Evolutionary conservation across 2,329 filamentous ascomycete species (phyloP).

Genomic region (Sphaerulina musiva): DNA sequence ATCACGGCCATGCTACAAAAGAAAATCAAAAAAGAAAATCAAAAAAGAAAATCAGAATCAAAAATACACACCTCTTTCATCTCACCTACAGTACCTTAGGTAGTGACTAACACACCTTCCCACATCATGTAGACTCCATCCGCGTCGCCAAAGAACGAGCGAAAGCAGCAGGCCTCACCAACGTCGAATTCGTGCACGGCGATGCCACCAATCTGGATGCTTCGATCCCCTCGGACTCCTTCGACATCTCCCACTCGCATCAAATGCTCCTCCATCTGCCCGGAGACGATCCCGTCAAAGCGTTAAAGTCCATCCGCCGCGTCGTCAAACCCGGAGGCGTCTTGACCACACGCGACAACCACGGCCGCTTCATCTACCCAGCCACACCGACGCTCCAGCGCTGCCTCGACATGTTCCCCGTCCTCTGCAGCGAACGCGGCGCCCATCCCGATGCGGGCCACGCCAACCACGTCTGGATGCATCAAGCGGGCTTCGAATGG

Average conservation of each 20-base stretch:
- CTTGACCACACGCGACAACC: constrained; percentile 41
- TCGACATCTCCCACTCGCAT: constrained; percentile 54
- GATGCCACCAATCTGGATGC: constrained; percentile 4
- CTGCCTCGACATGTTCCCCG: constrained; percentile 10
- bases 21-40: too few relatives aligned
- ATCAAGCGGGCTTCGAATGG: constrained; percentile 21
- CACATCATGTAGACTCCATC: constrained; percentile 5
- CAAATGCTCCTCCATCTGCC: constrained; percentile 52
- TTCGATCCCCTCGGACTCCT: constrained; percentile 26
- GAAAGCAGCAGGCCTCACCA: constrained; percentile 5
- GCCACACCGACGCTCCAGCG: constrained; percentile 11
- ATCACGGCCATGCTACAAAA: background rate
- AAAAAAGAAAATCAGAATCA: too few relatives aligned
- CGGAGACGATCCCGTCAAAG: constrained; percentile 39
- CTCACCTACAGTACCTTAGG: too few relatives aligned
- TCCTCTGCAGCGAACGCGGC: constrained; percentile 11
- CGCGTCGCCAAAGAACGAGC: constrained; percentile 5
- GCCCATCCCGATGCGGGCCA: constrained; percentile 17
- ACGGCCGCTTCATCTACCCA: constrained; percentile 1
- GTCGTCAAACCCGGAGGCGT: constrained; percentile 49
- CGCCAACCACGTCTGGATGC: constrained; percentile 18
- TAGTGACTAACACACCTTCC: background rate
- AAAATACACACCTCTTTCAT: too few relatives aligned
- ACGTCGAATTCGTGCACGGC: constrained; percentile 12
- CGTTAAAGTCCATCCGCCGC: constrained; percentile 48